Evolutionary conservation across 2,329 filamentous ascomycete genomes (phyloP), one percentile per base, ranked within the genome.

Genomic region (Aspergillus ochraceoroseus): DNA sequence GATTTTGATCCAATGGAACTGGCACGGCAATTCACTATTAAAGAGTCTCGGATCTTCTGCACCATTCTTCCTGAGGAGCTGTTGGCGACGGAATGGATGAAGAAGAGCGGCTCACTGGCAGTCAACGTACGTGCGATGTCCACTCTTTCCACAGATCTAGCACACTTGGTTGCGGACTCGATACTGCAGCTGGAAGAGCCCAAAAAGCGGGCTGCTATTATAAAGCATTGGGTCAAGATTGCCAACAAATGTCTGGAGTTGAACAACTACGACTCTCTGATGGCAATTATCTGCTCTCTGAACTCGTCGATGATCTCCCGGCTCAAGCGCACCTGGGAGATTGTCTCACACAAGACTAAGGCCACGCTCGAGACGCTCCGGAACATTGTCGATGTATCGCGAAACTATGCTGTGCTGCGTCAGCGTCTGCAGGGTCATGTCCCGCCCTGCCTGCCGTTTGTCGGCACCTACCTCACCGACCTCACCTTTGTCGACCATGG

Each of bases 201-300:
- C 17, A 96, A 96, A 76, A 94, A 90, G 70, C 80, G 92, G 17
- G 90, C 92, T 1, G 70, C 77, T 1, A 79, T 88, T 37, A 92
- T 98, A 69, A 96, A 98, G 70, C 89, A 96, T 55, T 98, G 92
- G 92, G 86, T 95, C 62, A 98, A 96, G 72, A 82, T 96, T 53
- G 87, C 87, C 1, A 77, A 84, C 54, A 86, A 85, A 55, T 94
- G 87, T 51, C 72, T 94, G 4, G 86, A 92, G 57, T 75, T 96
- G 17, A 84, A 92, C 69, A 98, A 98, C 68, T 98, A 95, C 55
- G 90, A 98, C 59, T 87, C 87, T 0, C 70, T 98, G 7, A 95
- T 96, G 88, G 88, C 92, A 5, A 95, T 98, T 54, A 87, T 95
- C 56, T 95, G 89, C 71, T 89, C 86, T 7, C 69, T 98, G 33